Evolutionary conservation across 176 grass and related monocot genomes (phyloP).

Genomic region (Cocos nucifera): DNA sequence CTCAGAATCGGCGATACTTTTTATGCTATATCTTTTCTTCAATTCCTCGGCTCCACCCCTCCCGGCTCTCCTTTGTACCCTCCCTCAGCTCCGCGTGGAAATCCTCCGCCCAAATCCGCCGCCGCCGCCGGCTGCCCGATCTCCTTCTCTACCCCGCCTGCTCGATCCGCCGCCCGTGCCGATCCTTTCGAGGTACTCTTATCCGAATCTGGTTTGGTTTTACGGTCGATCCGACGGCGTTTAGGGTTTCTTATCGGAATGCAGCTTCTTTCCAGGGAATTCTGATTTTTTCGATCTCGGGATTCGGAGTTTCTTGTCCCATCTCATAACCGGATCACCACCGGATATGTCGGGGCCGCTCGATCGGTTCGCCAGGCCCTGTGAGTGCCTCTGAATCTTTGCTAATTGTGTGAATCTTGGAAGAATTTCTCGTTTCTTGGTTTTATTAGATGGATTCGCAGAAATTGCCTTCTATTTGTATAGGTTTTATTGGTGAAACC

Average conservation of each 20-base stretch:
- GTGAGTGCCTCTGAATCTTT: not conserved
- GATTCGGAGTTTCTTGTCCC: too few species aligned
- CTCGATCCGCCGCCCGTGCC: slow-evolving; percentile 11
- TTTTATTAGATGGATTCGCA: not conserved
- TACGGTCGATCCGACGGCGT: not conserved
- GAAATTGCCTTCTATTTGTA: not conserved
- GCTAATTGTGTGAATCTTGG: not conserved
- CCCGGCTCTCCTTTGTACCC: not conserved
- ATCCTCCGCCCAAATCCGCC: not conserved
- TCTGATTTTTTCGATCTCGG: not conserved
- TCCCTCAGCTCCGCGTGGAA: not conserved
- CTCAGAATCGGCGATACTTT: slow-evolving; percentile 22
- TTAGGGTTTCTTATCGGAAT: slow-evolving; percentile 71
- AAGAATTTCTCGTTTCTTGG: not conserved
- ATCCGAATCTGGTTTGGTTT: not conserved
- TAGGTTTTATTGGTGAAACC: too few species aligned
- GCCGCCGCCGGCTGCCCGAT: slow-evolving; percentile 4
- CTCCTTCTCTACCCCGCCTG: slow-evolving; percentile 13
- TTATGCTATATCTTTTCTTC: not conserved
- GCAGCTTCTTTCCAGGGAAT: slow-evolving; percentile 47
- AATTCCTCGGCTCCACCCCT: not conserved
- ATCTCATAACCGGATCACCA: not conserved
- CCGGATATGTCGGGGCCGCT: slow-evolving; percentile 13
- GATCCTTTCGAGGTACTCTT: not conserved
- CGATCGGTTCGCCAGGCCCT: slow-evolving; percentile 15